Conservation (phyloP, 495 filamentous ascomycete species). For the Neurospora sp. region DNA sequence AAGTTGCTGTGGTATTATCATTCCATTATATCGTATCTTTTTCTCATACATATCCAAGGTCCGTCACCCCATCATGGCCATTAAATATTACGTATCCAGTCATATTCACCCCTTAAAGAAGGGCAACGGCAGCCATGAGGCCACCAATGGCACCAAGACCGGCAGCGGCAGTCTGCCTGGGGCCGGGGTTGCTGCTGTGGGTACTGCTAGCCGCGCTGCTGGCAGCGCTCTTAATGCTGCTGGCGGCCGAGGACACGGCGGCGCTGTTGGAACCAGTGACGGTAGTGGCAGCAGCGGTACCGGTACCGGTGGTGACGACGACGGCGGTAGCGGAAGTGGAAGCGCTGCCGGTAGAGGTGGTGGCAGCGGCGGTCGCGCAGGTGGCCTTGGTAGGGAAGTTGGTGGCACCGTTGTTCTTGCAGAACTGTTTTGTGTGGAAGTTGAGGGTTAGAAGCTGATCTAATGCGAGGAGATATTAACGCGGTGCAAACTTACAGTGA, state of each 20-base stretch:
- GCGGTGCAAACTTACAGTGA: slow-evolving; percentile 6
- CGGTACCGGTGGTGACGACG: slow-evolving; percentile 13
- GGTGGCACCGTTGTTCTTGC: slow-evolving; percentile 22
- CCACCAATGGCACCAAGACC: slow-evolving; percentile 25
- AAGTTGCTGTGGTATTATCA: background rate
- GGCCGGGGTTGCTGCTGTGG: slow-evolving; percentile 14
- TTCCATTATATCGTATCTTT: background rate
- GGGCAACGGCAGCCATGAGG: slow-evolving; percentile 19
- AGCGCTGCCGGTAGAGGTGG: slow-evolving; percentile 7
- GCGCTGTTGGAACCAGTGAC: slow-evolving; percentile 1
- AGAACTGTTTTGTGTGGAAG: slow-evolving; percentile 16
- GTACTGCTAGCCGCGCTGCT: background rate
- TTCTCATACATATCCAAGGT: background rate
- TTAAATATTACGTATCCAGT: background rate
- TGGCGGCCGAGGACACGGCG: background rate
- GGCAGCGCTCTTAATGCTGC: slow-evolving; percentile 3
- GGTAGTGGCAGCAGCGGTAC: slow-evolving; percentile 10
- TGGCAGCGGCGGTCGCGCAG: slow-evolving; percentile 21
- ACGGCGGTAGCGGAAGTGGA: slow-evolving; percentile 7
- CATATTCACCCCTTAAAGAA: slow-evolving; percentile 11
- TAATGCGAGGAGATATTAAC: background rate
- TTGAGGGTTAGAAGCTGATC: background rate
- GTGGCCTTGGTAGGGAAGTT: slow-evolving; percentile 23
- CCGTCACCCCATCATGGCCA: background rate
- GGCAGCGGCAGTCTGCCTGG: slow-evolving; percentile 17